A percentile compares a stretch with the other conserved stretches of the same genome.
Evolutionary conservation across 257 asterid species (phyloP).

Genomic region (Cinchona pubescens): DNA sequence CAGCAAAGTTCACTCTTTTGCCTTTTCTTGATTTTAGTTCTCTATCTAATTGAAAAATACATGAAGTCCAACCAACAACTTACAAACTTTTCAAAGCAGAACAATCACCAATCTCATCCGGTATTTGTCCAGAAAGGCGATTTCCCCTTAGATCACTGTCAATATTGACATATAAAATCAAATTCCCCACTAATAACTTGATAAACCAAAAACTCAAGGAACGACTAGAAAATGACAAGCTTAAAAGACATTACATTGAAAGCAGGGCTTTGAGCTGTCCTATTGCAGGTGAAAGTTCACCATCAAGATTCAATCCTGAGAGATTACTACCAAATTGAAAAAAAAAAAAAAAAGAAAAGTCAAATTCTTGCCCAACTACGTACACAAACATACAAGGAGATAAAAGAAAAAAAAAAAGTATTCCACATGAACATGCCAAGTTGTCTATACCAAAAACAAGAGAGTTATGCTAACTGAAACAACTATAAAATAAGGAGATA

Average conservation of each 20-base stretch:
- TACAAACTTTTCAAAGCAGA: constrained; percentile 66
- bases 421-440: neutral
- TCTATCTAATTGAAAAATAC: neutral
- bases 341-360: neutral
- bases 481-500: neutral
- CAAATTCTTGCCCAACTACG: neutral
- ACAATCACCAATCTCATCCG: constrained; percentile 98
- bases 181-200: neutral
- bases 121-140: constrained; percentile 85
- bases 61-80: constrained; percentile 5
- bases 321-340: constrained; percentile 53
- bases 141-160: constrained; percentile 71
- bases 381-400: neutral
- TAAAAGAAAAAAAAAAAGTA: neutral
- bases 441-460: neutral
- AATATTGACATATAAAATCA: neutral
- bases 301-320: constrained; percentile 84
- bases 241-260: constrained; percentile 49
- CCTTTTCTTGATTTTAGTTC: neutral
- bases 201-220: neutral
- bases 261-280: constrained; percentile 70
- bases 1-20: neutral
- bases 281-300: constrained; percentile 87
- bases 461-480: neutral
- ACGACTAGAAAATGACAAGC: neutral